These are phyloP conservation scores for Noccaea bulbosa DNA, from an alignment of 345 rosid species.

Conservation along the genomic window DNA sequence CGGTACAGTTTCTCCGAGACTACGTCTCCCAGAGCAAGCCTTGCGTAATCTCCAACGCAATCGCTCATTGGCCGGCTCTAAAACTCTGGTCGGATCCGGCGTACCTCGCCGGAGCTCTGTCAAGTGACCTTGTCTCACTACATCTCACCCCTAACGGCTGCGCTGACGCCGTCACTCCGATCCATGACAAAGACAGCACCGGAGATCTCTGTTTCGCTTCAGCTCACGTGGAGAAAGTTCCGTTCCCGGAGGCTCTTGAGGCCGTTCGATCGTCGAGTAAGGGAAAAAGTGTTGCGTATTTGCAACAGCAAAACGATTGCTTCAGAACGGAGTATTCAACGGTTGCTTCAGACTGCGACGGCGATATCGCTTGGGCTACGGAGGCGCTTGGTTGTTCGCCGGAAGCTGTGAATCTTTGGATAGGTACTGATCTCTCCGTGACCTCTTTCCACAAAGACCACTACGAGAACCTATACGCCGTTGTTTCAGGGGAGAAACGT, in stretches of 20 bases:
- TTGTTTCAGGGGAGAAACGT: conserved; percentile 81
- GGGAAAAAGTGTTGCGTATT: conserved; percentile 53
- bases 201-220: conserved; percentile 70
- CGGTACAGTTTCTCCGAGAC: conserved; percentile 66
- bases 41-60: conserved; percentile 73
- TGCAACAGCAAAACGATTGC: conserved; percentile 91
- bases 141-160: conserved; percentile 83
- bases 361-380: conserved; percentile 70
- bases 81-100: conserved; percentile 60
- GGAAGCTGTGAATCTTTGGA: conserved; percentile 95
- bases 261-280: conserved; percentile 47
- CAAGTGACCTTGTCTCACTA: conserved; percentile 66
- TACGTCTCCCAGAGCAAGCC: conserved; percentile 81
- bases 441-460: conserved; percentile 93
- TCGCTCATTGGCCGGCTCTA: conserved; percentile 74
- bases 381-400: conserved; percentile 78
- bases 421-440: conserved; percentile 70
- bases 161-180: conserved; percentile 67
- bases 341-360: conserved; percentile 65
- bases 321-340: conserved; percentile 66
- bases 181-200: background rate
- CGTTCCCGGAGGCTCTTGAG: conserved; percentile 61
- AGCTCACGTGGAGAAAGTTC: conserved; percentile 61
- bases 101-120: conserved; percentile 59
- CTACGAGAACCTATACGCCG: conserved; percentile 87